Evolutionary conservation across 1,284 basidiomycete species (phyloP).

Genomic region (Ceratobasidium papillatum): DNA sequence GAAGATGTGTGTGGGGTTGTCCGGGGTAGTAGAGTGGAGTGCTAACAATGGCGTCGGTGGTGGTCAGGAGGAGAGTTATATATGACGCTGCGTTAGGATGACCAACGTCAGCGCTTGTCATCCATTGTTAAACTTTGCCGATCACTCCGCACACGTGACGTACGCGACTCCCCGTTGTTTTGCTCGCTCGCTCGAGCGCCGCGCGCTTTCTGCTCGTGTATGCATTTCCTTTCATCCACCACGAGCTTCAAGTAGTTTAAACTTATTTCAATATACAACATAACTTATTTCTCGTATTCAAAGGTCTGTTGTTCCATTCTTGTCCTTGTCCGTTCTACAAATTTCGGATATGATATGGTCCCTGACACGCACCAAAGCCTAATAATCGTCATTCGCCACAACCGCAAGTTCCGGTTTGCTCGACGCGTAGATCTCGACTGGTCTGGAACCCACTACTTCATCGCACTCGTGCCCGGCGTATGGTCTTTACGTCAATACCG

Average conservation of each 20-base stretch:
- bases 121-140: background rate
- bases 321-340: background rate
- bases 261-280: background rate
- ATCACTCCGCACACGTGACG: conserved; percentile 7
- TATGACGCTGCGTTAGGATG: background rate
- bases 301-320: background rate
- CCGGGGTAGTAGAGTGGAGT: background rate
- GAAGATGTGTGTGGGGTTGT: background rate
- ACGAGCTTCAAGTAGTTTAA: background rate
- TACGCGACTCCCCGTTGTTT: background rate
- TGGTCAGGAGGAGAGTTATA: conserved; percentile 24
- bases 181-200: too few species aligned
- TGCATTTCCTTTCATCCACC: background rate
- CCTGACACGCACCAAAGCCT: background rate
- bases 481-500: background rate
- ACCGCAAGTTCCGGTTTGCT: background rate
- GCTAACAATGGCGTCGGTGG: background rate
- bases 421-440: background rate
- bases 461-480: background rate
- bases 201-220: background rate
- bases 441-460: background rate
- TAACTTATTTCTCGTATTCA: background rate
- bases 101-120: conserved; percentile 11
- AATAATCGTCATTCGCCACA: background rate
- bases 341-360: background rate